phyloP scores from a whole-genome alignment of 2,329 filamentous ascomycete genomes.

The Fusarium chaquense region DNA sequence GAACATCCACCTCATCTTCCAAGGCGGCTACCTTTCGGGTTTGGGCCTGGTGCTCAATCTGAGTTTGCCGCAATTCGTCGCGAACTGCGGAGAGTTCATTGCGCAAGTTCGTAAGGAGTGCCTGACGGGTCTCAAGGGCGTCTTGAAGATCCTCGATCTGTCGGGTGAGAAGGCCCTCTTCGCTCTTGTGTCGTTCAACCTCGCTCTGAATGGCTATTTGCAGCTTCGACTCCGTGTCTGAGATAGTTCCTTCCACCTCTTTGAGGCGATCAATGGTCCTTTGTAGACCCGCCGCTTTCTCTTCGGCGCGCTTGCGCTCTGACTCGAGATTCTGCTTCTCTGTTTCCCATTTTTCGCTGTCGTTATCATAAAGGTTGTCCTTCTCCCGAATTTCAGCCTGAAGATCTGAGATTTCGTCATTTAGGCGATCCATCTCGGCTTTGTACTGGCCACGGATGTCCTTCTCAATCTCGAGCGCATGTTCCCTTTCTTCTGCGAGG shows the following conservation, averaged over 20 bases:
- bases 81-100: slow-evolving; percentile 73
- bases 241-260: slow-evolving; percentile 74
- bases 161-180: slow-evolving; percentile 76
- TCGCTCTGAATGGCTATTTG: slow-evolving; percentile 78
- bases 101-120: slow-evolving; percentile 73
- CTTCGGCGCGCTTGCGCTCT: slow-evolving; percentile 74
- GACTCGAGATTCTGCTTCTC: slow-evolving; percentile 72
- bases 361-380: slow-evolving; percentile 76
- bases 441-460: slow-evolving; percentile 62
- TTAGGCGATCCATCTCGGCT: slow-evolving; percentile 63
- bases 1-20: slow-evolving; percentile 81
- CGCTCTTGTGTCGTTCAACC: slow-evolving; percentile 75
- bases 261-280: slow-evolving; percentile 78
- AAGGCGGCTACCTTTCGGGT: slow-evolving; percentile 74
- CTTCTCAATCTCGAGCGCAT: slow-evolving; percentile 70
- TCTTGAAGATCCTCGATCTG: slow-evolving; percentile 81
- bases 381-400: slow-evolving; percentile 76
- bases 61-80: slow-evolving; percentile 77
- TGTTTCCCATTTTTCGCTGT: slow-evolving; percentile 79
- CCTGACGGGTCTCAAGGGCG: slow-evolving; percentile 75
- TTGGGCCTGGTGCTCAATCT: slow-evolving; percentile 71
- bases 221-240: slow-evolving; percentile 74
- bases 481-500: slow-evolving; percentile 66
- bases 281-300: slow-evolving; percentile 75
- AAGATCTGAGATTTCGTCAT: slow-evolving; percentile 70